Percentiles rank a stretch among this genome's conserved stretches.
Conservation (phyloP, 352 stramenopile genomes). For the Pythium angustatum region DNA sequence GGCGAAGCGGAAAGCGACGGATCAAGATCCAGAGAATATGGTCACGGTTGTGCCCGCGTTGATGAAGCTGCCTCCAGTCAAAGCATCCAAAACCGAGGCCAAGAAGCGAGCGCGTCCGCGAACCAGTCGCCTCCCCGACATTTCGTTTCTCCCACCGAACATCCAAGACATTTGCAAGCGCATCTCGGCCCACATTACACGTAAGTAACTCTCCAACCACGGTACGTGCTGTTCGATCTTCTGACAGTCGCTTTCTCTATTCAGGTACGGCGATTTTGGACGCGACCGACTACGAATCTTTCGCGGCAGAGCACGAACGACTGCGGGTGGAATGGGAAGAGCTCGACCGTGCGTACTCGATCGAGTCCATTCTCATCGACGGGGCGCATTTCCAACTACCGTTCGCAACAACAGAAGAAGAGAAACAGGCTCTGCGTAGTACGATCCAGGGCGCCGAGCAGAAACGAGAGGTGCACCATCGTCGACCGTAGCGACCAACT, state of each 20-base stretch:
- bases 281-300: slow-evolving; percentile 57
- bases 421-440: slow-evolving; percentile 4
- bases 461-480: slow-evolving; percentile 22
- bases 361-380: slow-evolving; percentile 27
- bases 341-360: slow-evolving; percentile 55
- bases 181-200: slow-evolving; percentile 43
- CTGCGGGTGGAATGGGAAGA: slow-evolving; percentile 59
- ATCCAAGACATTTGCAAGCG: slow-evolving; percentile 61
- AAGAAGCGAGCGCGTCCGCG: slow-evolving; percentile 53
- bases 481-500: neutral
- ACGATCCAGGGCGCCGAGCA: slow-evolving; percentile 13
- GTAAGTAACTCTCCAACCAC: no score
- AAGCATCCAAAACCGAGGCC: slow-evolving; percentile 13
- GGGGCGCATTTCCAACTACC: slow-evolving; percentile 22
- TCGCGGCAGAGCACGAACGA: slow-evolving; percentile 50
- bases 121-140: slow-evolving; percentile 42
- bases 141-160: slow-evolving; percentile 50
- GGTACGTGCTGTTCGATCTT: no score
- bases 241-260: no score
- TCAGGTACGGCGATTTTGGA: slow-evolving; percentile 60
- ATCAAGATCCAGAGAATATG: neutral
- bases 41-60: neutral
- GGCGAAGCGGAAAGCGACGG: neutral
- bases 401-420: slow-evolving; percentile 20
- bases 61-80: neutral